phyloP scores from a whole-genome alignment of 148 eudicot species.

The Arbutus unedo region DNA sequence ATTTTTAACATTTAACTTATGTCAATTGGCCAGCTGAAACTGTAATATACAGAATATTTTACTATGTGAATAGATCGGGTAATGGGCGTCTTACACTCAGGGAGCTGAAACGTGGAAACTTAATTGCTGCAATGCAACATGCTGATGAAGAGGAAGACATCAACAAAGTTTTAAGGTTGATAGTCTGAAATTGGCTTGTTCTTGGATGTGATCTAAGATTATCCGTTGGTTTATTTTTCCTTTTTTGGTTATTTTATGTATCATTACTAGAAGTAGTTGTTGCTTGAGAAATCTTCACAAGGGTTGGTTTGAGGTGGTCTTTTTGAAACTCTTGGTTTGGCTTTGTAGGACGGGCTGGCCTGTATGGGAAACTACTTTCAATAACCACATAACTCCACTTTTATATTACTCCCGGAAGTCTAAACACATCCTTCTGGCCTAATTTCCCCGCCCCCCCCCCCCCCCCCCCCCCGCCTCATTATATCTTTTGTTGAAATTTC shows the following conservation, averaged over 20 bases:
- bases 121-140: slow-evolving; percentile 85
- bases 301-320: background rate
- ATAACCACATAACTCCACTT: background rate
- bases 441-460: too few relatives aligned
- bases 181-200: background rate
- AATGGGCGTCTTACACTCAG: slow-evolving; percentile 72
- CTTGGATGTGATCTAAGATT: background rate
- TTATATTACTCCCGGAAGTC: background rate
- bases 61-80: slow-evolving; percentile 80
- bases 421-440: background rate
- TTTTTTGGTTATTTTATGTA: background rate
- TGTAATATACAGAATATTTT: slow-evolving; percentile 83
- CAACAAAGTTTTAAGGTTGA: slow-evolving; percentile 80
- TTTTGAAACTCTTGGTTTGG: slow-evolving; percentile 10
- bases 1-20: slow-evolving; percentile 15
- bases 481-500: background rate
- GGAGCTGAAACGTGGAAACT: slow-evolving; percentile 77
- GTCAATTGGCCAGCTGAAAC: slow-evolving; percentile 68
- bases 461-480: too few relatives aligned
- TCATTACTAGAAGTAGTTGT: background rate
- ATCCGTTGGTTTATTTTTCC: background rate
- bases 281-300: background rate
- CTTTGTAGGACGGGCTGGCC: background rate
- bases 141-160: slow-evolving; percentile 94
- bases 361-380: background rate